Conservation (phyloP, 805 yeast genomes). For the Lachancea quebecensis region DNA sequence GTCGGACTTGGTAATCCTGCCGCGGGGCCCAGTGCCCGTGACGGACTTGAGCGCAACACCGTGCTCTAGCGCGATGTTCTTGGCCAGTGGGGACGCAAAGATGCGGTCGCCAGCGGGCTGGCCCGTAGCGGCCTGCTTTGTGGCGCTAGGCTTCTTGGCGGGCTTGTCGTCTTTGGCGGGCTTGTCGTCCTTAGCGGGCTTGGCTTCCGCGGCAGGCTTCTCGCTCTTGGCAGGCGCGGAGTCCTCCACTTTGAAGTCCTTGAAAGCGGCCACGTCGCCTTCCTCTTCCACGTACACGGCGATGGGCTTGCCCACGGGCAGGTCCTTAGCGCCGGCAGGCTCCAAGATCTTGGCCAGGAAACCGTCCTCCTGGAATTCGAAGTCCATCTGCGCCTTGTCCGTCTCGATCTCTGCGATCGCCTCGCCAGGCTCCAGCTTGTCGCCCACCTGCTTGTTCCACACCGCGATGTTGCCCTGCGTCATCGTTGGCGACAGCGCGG, state of each 20-base stretch:
- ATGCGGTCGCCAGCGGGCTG: conserved; percentile 57
- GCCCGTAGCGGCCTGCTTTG: conserved; percentile 21
- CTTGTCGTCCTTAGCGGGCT: conserved; percentile 26
- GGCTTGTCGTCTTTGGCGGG: conserved; percentile 5
- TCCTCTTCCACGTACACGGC: conserved; percentile 92
- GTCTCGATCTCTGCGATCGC: conserved; percentile 95
- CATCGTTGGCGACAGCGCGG: conserved; percentile 99
- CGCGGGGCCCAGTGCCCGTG: conserved; percentile 91
- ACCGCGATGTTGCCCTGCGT: conserved; percentile 86
- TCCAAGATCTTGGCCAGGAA: conserved; percentile 80
- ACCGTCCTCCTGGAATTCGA: conserved; percentile 97
- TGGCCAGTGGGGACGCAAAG: conserved; percentile 92
- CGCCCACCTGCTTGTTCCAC: conserved; percentile 91
- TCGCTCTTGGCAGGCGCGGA: conserved; percentile 19
- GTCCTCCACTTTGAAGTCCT: conserved; percentile 79
- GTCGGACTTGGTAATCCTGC: conserved; percentile 88
- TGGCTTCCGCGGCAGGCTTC: conserved; percentile 27
- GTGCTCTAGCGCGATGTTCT: conserved; percentile 83
- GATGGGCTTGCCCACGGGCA: conserved; percentile 92
- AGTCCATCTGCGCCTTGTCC: conserved; percentile 97
- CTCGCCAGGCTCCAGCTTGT: conserved; percentile 83
- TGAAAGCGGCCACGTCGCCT: conserved; percentile 81
- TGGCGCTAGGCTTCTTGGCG: conserved; percentile 16
- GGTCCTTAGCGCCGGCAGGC: conserved; percentile 79
- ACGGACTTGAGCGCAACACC: conserved; percentile 82